These are phyloP conservation scores for Akebia trifoliata DNA, from an alignment of 164 flowering plant genomes.

Conservation along the genomic window DNA sequence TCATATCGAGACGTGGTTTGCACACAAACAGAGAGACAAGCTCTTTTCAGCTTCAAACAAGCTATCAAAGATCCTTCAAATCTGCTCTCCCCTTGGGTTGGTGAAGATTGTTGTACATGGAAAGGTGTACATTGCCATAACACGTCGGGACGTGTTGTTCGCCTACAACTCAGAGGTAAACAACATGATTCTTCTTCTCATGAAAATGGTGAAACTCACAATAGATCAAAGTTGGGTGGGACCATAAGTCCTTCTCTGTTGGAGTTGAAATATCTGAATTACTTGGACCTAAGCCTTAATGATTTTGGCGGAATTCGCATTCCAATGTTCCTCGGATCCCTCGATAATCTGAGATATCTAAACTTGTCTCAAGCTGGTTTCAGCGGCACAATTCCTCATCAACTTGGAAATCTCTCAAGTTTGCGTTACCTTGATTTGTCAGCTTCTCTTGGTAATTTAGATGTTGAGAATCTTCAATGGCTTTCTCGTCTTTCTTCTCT, in stretches of 20 bases:
- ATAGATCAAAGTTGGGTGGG: neutral
- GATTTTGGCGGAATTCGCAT: neutral
- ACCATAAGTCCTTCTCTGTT: conserved; percentile 11
- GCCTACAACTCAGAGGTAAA: too few relatives aligned
- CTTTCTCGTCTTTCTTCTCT: conserved; percentile 5
- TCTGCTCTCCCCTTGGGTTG: too few relatives aligned
- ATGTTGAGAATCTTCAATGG: conserved; percentile 8
- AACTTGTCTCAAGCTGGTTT: conserved; percentile 9
- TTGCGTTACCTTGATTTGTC: conserved; percentile 2
- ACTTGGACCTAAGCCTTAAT: conserved; percentile 15
- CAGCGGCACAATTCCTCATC: conserved; percentile 9
- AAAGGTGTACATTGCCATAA: too few relatives aligned
- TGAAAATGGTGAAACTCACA: too few relatives aligned
- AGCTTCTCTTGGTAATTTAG: neutral
- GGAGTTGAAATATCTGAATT: conserved; percentile 9
- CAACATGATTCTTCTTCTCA: too few relatives aligned
- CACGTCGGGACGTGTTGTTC: too few relatives aligned
- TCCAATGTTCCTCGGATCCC: conserved; percentile 13
- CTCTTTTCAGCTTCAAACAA: too few relatives aligned
- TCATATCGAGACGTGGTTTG: too few relatives aligned
- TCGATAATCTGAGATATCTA: conserved; percentile 6
- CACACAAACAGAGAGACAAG: too few relatives aligned
- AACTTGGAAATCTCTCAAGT: conserved; percentile 16
- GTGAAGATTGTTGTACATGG: too few relatives aligned
- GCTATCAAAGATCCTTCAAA: too few relatives aligned